phyloP scores from a whole-genome alignment of 164 flowering plant genomes.

The Annona cherimola region DNA sequence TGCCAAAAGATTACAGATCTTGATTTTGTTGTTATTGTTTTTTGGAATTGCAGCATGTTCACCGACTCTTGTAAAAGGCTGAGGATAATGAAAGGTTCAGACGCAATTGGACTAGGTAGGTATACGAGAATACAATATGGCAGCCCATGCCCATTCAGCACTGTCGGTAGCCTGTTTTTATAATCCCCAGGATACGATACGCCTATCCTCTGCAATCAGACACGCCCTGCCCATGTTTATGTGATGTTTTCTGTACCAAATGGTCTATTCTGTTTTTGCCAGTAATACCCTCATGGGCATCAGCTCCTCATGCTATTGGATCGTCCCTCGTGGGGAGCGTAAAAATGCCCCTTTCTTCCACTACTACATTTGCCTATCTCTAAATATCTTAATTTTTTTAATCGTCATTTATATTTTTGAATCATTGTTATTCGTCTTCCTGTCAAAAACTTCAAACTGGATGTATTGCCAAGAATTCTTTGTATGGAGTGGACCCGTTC shows the following conservation, averaged over 20 bases:
- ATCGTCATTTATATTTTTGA: no score
- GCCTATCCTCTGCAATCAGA: not conserved
- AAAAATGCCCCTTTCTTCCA: no score
- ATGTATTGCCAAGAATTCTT: no score
- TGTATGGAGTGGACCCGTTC: not conserved
- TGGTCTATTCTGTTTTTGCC: no score
- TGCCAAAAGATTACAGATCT: not conserved
- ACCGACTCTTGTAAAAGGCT: slow-evolving; percentile 54
- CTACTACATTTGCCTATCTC: no score
- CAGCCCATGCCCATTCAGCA: not conserved
- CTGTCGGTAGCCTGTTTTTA: not conserved
- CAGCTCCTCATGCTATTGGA: no score
- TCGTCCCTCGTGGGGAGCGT: no score
- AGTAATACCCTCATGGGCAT: no score
- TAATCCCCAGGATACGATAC: not conserved
- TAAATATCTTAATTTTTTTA: no score
- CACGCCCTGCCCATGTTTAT: not conserved
- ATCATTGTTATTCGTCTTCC: no score
- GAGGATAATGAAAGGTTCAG: slow-evolving; percentile 76
- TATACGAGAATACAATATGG: not conserved
- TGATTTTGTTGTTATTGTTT: slow-evolving; percentile 7
- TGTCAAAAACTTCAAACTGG: no score
- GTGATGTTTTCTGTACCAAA: no score
- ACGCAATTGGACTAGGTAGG: slow-evolving; percentile 77
- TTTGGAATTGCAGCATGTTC: slow-evolving; percentile 56